Conservation (phyloP, 2,329 filamentous ascomycete species). For the Neonectria punicea region DNA sequence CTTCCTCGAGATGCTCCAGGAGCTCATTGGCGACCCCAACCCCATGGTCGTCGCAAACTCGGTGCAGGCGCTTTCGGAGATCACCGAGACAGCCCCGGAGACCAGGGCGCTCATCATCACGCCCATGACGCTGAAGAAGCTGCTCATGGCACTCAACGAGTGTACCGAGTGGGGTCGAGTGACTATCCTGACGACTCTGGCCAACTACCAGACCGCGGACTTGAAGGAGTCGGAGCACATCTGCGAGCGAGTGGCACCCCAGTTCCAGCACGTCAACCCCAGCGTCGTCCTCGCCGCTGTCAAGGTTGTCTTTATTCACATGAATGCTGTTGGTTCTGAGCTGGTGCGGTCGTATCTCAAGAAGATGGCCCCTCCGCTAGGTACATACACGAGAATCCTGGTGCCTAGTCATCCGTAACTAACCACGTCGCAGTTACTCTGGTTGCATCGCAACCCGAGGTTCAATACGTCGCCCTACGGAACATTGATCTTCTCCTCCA, state of each 20-base stretch:
- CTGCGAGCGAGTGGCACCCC: conserved; percentile 93
- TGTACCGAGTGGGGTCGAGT: conserved; percentile 99
- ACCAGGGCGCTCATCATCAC: conserved; percentile 88
- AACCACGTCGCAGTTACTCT: conserved; percentile 77
- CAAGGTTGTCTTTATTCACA: conserved; percentile 97
- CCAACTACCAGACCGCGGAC: conserved; percentile 87
- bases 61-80: conserved; percentile 92
- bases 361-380: conserved; percentile 97
- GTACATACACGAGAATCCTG: conserved; percentile 58
- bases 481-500: conserved; percentile 97
- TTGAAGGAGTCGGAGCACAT: conserved; percentile 98
- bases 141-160: conserved; percentile 95
- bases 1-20: conserved; percentile 92
- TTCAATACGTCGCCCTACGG: conserved; percentile 94
- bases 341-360: conserved; percentile 87
- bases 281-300: conserved; percentile 97
- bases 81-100: conserved; percentile 89
- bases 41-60: conserved; percentile 99
- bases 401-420: not conserved
- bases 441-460: conserved; percentile 93
- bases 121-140: conserved; percentile 87
- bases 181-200: conserved; percentile 88
- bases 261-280: conserved; percentile 98
- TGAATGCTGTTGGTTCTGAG: conserved; percentile 84
- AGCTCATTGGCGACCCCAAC: conserved; percentile 96